Evolutionary conservation across 495 filamentous ascomycete genomes (phyloP), one percentile per base, ranked within the genome.

Genomic region (Parmelia sp.): DNA sequence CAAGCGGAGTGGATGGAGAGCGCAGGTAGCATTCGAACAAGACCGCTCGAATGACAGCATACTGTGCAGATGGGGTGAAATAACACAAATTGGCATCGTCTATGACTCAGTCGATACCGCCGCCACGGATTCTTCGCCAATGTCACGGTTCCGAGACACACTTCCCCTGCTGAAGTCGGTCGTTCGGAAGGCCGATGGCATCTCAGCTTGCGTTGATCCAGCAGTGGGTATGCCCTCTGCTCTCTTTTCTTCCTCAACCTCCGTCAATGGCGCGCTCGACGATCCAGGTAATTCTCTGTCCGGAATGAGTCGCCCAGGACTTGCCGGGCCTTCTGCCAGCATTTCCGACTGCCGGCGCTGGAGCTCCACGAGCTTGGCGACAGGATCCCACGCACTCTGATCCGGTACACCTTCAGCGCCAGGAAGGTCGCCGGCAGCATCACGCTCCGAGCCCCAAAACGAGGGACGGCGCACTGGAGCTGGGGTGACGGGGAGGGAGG

Each of bases 401-500:
- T 83, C 80, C 64, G 90, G 90, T 61, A 96, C 90, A 55, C 90
- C 90, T 75, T 88, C 85, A 27, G 91, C 92, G 60, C 75, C 74
- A 57, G 89, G 88, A 62, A 95, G 78, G 65, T 82, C 78, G 62
- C 78, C 82, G 56, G 79, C 74, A 10, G 68, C 68, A 25, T 86
- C 79, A 64, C 78, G 76, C 49, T 82, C 82, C 35, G 78, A 74
- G 55, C 76, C 77, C 77, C 78, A 84, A 65, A 82, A 80, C 42
- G 71, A 77, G 53, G 79, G 75, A 66, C 84, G 76, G 36, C 84
- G 79, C 64, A 90, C 82, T 5, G 91, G 90, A 2, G 90, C 90
- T 3, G 92, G 92, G 17, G 92, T 96, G 33, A 96, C 91, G 23
- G 92, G 91, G n/a, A 96, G 81, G 69, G 89, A 92, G 49, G 92